A percentile compares a stretch with the other conserved stretches of the same genome.
phyloP scores from a whole-genome alignment of 345 rosid genomes.

The Ricinus communis region DNA sequence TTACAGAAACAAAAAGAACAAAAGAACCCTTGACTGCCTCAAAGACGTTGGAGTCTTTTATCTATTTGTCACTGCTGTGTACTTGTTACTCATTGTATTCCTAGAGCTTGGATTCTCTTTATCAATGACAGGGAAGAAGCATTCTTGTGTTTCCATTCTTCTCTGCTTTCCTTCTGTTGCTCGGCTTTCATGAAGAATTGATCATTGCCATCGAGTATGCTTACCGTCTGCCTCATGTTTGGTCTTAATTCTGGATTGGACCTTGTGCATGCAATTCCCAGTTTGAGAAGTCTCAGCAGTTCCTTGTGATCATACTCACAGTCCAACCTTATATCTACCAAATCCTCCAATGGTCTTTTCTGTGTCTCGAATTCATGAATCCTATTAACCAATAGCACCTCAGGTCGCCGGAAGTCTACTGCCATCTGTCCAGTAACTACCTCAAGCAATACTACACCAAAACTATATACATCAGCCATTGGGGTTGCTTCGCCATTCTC shows the following conservation, averaged over 20 bases:
- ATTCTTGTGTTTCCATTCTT: constrained; percentile 66
- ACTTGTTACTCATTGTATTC: constrained; percentile 57
- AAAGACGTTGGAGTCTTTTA: constrained; percentile 6
- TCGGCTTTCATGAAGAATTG: constrained; percentile 36
- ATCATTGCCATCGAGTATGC: constrained; percentile 84
- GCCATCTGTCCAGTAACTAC: constrained; percentile 85
- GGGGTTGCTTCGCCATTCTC: constrained; percentile 86
- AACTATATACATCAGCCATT: constrained; percentile 82
- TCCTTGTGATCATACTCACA: constrained; percentile 48
- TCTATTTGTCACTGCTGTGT: constrained; percentile 4
- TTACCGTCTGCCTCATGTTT: constrained; percentile 73
- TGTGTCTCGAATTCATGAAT: constrained; percentile 52
- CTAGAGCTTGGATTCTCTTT: constrained; percentile 75
- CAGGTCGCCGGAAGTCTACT: constrained; percentile 76
- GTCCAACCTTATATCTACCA: constrained; percentile 57
- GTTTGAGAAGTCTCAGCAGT: constrained; percentile 49
- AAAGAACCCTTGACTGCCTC: constrained; percentile 1
- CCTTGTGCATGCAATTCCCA: constrained; percentile 82
- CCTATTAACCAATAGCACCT: constrained; percentile 62
- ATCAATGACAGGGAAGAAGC: constrained; percentile 59
- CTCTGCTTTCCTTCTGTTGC: constrained; percentile 46
- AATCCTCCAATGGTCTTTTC: constrained; percentile 44
- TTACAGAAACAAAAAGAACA: constrained; percentile 8
- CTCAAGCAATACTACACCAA: constrained; percentile 85
- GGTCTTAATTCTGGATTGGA: constrained; percentile 74